phyloP scores from a whole-genome alignment of 164 flowering plant genomes.

The Macadamia tetraphylla region DNA sequence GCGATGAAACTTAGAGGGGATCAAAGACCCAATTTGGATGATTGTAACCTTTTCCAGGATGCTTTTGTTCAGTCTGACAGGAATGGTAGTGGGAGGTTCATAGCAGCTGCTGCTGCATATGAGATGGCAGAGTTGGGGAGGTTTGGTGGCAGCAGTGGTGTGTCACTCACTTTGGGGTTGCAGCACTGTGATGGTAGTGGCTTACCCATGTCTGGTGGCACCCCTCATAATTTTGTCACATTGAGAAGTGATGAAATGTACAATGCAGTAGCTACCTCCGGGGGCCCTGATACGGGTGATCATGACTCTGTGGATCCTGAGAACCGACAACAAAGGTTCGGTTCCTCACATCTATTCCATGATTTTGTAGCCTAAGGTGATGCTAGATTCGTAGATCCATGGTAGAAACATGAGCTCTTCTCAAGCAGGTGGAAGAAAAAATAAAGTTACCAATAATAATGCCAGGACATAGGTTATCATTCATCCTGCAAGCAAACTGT shows the following conservation, averaged over 20 bases:
- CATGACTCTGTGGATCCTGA: conserved; percentile 53
- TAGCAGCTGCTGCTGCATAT: conserved; percentile 47
- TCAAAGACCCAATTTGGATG: conserved; percentile 28
- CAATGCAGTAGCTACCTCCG: conserved; percentile 33
- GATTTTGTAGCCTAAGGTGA: conserved; percentile 66
- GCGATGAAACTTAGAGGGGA: conserved; percentile 28
- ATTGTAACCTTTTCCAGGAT: conserved; percentile 39
- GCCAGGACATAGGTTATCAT: conserved; percentile 8
- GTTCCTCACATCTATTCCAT: conserved; percentile 61
- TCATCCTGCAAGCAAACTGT: conserved; percentile 13
- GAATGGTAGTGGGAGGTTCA: conserved; percentile 34
- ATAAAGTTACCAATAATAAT: conserved; percentile 6
- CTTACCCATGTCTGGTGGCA: conserved; percentile 34
- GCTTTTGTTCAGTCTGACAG: conserved; percentile 33
- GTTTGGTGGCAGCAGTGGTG: conserved; percentile 53
- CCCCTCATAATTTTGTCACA: conserved; percentile 37
- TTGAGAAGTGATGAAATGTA: conserved; percentile 56
- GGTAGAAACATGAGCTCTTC: conserved; percentile 8
- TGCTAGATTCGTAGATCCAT: conserved; percentile 4
- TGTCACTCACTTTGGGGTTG: conserved; percentile 80
- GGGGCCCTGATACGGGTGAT: conserved; percentile 42
- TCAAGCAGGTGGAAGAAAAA: neutral
- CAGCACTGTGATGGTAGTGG: conserved; percentile 65
- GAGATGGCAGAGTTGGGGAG: conserved; percentile 66
- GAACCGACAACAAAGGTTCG: conserved; percentile 49